A percentile compares a stretch with the other conserved stretches of the same genome.
Evolutionary conservation across 2,329 filamentous ascomycete species (phyloP).

Genomic region (Fusarium anguioides): DNA sequence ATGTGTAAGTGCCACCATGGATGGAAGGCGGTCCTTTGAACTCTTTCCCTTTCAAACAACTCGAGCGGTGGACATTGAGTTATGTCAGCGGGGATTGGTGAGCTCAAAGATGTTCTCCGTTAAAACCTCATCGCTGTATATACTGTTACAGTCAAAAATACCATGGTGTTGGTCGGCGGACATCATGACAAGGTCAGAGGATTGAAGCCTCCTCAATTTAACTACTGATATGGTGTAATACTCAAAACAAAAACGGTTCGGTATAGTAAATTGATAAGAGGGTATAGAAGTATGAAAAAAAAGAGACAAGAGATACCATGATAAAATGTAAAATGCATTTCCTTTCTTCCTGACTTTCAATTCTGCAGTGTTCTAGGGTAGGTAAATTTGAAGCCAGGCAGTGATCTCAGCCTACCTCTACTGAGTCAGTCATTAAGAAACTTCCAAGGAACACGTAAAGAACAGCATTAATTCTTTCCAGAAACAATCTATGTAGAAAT

Average conservation of each 20-base stretch:
- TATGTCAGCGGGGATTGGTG: too few relatives aligned
- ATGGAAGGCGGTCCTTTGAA: too few relatives aligned
- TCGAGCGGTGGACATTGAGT: too few relatives aligned
- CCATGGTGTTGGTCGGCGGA: too few relatives aligned
- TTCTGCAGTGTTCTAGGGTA: too few relatives aligned
- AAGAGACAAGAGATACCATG: not conserved
- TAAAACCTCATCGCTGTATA: too few relatives aligned
- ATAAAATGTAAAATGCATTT: too few relatives aligned
- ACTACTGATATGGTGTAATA: not conserved
- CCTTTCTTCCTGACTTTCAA: not conserved
- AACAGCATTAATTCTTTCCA: conserved; percentile 20
- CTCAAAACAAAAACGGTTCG: not conserved
- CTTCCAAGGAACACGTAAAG: not conserved
- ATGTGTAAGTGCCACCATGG: not conserved
- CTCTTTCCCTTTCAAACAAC: too few relatives aligned
- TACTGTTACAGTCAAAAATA: not conserved
- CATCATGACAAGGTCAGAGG: not conserved
- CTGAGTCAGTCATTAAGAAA: not conserved
- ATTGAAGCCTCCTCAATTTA: too few relatives aligned
- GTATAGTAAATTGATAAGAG: not conserved
- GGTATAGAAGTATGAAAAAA: not conserved
- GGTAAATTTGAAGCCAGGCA: too few relatives aligned
- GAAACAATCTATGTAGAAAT: conserved; percentile 19
- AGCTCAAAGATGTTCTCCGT: too few relatives aligned
- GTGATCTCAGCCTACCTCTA: too few relatives aligned